Evolutionary conservation across 2,329 filamentous ascomycete species (phyloP).

Genomic region (Cercospora sp.): DNA sequence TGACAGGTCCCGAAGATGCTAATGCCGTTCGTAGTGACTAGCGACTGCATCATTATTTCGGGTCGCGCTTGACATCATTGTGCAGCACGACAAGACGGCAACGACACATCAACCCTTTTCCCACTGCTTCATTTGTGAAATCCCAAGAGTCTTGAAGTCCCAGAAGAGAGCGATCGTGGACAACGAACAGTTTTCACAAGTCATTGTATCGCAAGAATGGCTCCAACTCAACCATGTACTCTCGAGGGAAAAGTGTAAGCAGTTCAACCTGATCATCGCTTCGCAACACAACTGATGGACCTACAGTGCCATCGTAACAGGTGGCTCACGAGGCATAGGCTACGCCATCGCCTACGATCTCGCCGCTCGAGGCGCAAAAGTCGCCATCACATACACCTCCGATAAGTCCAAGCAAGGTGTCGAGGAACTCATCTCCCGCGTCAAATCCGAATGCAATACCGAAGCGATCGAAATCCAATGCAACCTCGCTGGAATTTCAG

Average conservation of each 20-base stretch:
- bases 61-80: constrained; percentile 5
- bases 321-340: constrained; percentile 54
- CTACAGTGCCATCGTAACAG: constrained; percentile 51
- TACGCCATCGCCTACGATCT: constrained; percentile 51
- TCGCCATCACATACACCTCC: constrained; percentile 48
- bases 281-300: constrained; percentile 22
- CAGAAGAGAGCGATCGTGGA: too few relatives aligned
- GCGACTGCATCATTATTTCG: neutral
- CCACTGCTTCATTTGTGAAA: neutral
- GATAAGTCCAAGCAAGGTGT: constrained; percentile 40
- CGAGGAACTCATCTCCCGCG: constrained; percentile 39
- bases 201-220: constrained; percentile 7
- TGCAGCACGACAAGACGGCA: neutral
- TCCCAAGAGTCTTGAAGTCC: too few relatives aligned
- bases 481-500: constrained; percentile 41
- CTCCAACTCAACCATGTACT: constrained; percentile 20
- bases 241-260: constrained; percentile 32
- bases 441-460: constrained; percentile 41
- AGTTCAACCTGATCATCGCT: neutral
- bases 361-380: constrained; percentile 50
- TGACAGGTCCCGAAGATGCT: neutral
- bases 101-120: neutral
- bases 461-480: constrained; percentile 43
- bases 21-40: neutral
- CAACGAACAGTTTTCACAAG: neutral